Conservation (phyloP, 139 green algal genomes). For the Yamagishiella unicocca region DNA sequence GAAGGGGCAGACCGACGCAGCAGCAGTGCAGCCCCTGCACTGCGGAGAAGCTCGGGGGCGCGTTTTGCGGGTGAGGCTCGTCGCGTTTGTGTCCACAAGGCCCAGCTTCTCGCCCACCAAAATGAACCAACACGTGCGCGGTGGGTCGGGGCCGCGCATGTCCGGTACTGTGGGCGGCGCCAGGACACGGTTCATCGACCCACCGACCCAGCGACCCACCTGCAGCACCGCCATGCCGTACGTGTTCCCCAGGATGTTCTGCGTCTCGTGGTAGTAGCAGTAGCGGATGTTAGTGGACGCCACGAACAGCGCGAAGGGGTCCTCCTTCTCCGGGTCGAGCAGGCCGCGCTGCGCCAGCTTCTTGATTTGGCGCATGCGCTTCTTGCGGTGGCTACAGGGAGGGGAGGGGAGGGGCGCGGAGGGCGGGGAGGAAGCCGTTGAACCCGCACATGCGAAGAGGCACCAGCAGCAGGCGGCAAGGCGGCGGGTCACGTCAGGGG, state of each 20-base stretch:
- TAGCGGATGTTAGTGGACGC: slow-evolving; percentile 97
- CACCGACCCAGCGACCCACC: slow-evolving; percentile 57
- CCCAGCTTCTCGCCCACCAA: no score
- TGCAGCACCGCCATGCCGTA: slow-evolving; percentile 99
- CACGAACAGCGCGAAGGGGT: slow-evolving; percentile 98
- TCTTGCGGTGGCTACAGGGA: slow-evolving; percentile 88
- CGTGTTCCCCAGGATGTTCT: slow-evolving; percentile 98
- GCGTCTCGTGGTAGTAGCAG: slow-evolving; percentile 98
- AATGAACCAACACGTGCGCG: no score
- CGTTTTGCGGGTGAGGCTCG: no score
- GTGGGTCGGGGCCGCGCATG: no score
- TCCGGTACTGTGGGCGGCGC: no score
- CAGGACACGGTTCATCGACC: no score
- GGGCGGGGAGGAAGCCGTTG: background rate
- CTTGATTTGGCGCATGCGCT: slow-evolving; percentile 97
- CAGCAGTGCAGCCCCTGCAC: no score
- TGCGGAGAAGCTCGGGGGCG: background rate
- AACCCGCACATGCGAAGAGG: no score
- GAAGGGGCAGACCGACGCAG: no score
- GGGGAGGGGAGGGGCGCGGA: background rate
- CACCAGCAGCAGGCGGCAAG: no score
- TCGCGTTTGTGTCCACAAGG: no score
- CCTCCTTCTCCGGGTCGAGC: slow-evolving; percentile 96
- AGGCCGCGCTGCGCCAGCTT: slow-evolving; percentile 95
- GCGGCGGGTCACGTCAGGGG: no score